A percentile compares a stretch with the other conserved stretches of the same genome.
These are phyloP conservation scores for Sarocladiaceae sp. DNA, from an alignment of 2,329 filamentous ascomycete genomes.

Conservation along the genomic window DNA sequence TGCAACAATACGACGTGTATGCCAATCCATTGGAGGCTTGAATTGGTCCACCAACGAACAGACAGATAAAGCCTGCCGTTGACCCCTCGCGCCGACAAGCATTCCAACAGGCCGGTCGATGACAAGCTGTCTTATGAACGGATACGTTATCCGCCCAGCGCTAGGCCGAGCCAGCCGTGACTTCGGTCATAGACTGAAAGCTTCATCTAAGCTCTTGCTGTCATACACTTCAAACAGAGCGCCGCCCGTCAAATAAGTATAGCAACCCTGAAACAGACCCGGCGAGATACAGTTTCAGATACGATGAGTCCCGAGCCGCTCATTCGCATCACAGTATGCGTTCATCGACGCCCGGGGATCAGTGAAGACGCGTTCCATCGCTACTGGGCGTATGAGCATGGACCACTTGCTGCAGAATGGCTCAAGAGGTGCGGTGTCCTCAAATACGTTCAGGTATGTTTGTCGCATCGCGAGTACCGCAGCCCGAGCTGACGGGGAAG, in stretches of 20 bases:
- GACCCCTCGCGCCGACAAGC: too few relatives aligned
- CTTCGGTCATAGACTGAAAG: too few relatives aligned
- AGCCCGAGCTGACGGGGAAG: neutral
- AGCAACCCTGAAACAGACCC: too few relatives aligned
- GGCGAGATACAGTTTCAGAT: neutral
- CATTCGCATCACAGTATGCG: constrained; percentile 3
- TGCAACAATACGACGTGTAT: too few relatives aligned
- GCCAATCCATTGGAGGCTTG: too few relatives aligned
- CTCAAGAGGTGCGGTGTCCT: constrained; percentile 5
- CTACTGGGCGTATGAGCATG: constrained; percentile 5
- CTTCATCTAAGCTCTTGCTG: too few relatives aligned
- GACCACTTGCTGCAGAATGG: constrained; percentile 5
- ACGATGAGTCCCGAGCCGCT: constrained; percentile 1
- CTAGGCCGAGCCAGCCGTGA: too few relatives aligned
- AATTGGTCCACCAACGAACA: too few relatives aligned
- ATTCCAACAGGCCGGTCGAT: too few relatives aligned
- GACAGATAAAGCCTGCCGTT: too few relatives aligned
- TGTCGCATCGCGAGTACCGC: neutral
- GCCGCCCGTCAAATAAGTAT: too few relatives aligned
- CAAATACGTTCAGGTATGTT: constrained; percentile 7
- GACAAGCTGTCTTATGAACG: neutral
- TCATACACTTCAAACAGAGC: too few relatives aligned
- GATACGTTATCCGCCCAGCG: constrained; percentile 4
- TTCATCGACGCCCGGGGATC: neutral
- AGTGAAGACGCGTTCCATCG: constrained; percentile 3